Base-by-base conservation (phyloP, 2,329 filamentous ascomycete genomes). In the Colletotrichum tropicicola region DNA sequence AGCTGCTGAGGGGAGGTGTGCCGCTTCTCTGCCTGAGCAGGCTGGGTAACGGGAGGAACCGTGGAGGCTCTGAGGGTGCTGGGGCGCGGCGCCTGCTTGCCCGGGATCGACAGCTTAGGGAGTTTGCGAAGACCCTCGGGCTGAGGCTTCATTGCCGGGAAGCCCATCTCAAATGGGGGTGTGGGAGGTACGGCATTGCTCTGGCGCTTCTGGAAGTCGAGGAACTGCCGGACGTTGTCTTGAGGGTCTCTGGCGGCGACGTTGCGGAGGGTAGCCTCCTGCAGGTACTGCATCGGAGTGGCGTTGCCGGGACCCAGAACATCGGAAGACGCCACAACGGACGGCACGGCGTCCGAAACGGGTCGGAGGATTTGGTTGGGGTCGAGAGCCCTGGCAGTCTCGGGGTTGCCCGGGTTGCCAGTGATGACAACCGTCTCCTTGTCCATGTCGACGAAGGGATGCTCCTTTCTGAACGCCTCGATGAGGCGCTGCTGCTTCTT, bases 161-260 rank as follows among this genome's bases (percentile, higher is more conserved):
- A 84, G 12, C 41, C 57, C 70, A 89, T 81, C 79, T 92, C 89
- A 69, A 91, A 91, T 4, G 90, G 89, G 15, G 92, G 91, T 7
- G 90, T 90, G 8, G 87, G 87, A 7, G 89, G 87, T n/a, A 91
- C 85, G 56, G 90, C 86, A 66, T 81, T 81, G 23, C 78, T 73
- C 59, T 87, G 84, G 74, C 75, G 68, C 37, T 92, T 90, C 75
- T 98, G 95, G 75, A 97, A 94, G 73, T 88, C 88, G 56, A 98
- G 86, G 78, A 97, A 98, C 69, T 97, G 93, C 73, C 92, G 90
- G 35, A 98, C 93, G 71, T 95, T 97, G 79, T 98, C 94, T 76
- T 97, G 94, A 6, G 94, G 92, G 73, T 98, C 94, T 56, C 91
- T 87, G 17, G 84, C 82, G 73, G 91, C 85, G 30, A 97, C 75